Percentiles rank a stretch among this genome's conserved stretches.
These are phyloP conservation scores for Cercospora sp. DNA, from an alignment of 2,329 filamentous ascomycete species.

Conservation along the genomic window DNA sequence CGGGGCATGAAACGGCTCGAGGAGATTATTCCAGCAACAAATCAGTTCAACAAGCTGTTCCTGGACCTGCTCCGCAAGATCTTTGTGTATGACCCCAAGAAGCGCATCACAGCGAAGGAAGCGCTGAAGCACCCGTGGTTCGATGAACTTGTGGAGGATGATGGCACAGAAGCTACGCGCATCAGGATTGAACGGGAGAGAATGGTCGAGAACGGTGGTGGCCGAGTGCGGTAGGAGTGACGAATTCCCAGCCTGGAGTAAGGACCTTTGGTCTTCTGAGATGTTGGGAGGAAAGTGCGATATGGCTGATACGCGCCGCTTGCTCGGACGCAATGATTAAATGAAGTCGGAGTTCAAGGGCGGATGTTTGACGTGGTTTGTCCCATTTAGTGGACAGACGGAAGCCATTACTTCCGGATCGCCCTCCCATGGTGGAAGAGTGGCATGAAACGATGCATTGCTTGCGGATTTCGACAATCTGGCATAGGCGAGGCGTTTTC, in stretches of 20 bases:
- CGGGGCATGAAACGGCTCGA: slow-evolving; percentile 63
- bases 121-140: slow-evolving; percentile 68
- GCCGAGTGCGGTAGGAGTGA: slow-evolving; percentile 16
- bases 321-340: slow-evolving; percentile 1
- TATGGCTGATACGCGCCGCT: background rate
- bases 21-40: slow-evolving; percentile 62
- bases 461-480: slow-evolving; percentile 10
- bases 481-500: slow-evolving; percentile 18
- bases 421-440: background rate
- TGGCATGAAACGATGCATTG: slow-evolving; percentile 15
- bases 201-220: slow-evolving; percentile 22
- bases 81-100: slow-evolving; percentile 67
- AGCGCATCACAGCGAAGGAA: slow-evolving; percentile 64
- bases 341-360: slow-evolving; percentile 9
- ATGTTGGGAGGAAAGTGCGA: background rate
- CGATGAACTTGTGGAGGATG: slow-evolving; percentile 62
- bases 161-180: slow-evolving; percentile 64
- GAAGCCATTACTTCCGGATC: slow-evolving; percentile 1
- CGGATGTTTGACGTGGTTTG: background rate
- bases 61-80: slow-evolving; percentile 63
- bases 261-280: background rate
- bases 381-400: background rate
- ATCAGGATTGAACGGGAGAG: slow-evolving; percentile 45
- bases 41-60: slow-evolving; percentile 61
- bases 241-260: background rate